A percentile compares a stretch with the other conserved stretches of the same genome.
Evolutionary conservation across 805 yeast species (phyloP).

Genomic region (Hanseniaspora meyeri): DNA sequence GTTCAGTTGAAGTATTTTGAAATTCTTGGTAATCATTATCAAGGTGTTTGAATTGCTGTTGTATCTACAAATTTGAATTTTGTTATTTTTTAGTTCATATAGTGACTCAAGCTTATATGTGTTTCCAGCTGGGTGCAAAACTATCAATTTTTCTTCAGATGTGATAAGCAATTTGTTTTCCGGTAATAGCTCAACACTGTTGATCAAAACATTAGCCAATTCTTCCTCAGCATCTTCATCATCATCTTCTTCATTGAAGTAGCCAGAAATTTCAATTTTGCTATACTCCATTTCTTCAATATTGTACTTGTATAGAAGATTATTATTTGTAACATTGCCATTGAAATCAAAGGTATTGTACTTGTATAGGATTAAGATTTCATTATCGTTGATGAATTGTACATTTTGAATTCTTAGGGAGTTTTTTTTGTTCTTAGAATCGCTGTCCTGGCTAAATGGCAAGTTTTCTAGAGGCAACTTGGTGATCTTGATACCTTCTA

Average conservation of each 20-base stretch:
- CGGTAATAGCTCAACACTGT: slow-evolving; percentile 5
- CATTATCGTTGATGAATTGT: slow-evolving; percentile 3
- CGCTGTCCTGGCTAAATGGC: background rate
- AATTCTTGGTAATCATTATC: slow-evolving; percentile 4
- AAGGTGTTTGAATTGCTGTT: background rate
- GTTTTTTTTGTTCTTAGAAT: background rate
- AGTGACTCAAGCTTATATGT: background rate
- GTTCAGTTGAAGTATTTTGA: background rate
- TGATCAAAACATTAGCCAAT: background rate
- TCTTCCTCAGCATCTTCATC: slow-evolving; percentile 12
- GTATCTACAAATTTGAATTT: slow-evolving; percentile 6
- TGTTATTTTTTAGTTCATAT: background rate
- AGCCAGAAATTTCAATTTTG: background rate
- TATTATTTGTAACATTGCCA: slow-evolving; percentile 4
- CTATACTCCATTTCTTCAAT: slow-evolving; percentile 11
- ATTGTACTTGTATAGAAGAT: slow-evolving; percentile 7
- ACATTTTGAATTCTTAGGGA: background rate
- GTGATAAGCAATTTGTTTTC: slow-evolving; percentile 1
- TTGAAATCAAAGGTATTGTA: slow-evolving; percentile 9
- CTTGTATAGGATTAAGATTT: slow-evolving; percentile 2
- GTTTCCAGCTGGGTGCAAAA: background rate
- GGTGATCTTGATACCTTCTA: slow-evolving; percentile 11
- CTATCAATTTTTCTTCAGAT: background rate
- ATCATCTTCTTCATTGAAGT: background rate
- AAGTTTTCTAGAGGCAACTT: slow-evolving; percentile 9